These are phyloP conservation scores for Psilocybe cyanescens DNA, from an alignment of 768 basidiomycete species.

Conservation along the genomic window DNA sequence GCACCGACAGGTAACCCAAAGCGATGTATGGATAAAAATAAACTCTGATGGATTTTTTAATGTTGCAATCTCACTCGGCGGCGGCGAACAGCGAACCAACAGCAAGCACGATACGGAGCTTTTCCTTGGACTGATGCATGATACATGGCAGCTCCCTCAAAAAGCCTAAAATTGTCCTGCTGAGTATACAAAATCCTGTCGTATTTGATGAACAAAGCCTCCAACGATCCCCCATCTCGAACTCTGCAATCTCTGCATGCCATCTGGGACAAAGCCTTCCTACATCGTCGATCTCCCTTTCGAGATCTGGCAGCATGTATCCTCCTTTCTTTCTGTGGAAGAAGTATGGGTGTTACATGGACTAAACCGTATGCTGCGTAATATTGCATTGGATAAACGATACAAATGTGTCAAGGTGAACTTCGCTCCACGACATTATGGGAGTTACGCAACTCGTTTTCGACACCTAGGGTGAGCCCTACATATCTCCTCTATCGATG, in stretches of 20 bases:
- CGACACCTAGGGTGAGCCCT: not conserved
- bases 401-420: not conserved
- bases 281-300: not conserved
- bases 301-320: not conserved
- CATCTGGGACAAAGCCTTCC: not conserved
- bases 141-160: not conserved
- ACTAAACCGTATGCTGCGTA: not conserved
- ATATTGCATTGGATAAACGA: conserved; percentile 1
- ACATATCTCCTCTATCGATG: no score
- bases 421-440: not conserved
- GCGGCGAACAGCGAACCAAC: not conserved
- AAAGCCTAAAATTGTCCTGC: not conserved
- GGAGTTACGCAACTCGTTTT: not conserved
- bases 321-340: not conserved
- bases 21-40: no score
- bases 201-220: not conserved
- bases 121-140: not conserved
- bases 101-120: not conserved
- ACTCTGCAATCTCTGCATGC: not conserved
- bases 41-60: no score
- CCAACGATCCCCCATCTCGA: not conserved
- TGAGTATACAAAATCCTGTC: not conserved
- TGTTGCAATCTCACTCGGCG: no score
- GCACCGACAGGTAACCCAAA: no score
- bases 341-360: not conserved